Evolutionary conservation across 768 basidiomycete species (phyloP), one percentile per base, ranked within the genome.

Genomic region (Lactarius vividus): DNA sequence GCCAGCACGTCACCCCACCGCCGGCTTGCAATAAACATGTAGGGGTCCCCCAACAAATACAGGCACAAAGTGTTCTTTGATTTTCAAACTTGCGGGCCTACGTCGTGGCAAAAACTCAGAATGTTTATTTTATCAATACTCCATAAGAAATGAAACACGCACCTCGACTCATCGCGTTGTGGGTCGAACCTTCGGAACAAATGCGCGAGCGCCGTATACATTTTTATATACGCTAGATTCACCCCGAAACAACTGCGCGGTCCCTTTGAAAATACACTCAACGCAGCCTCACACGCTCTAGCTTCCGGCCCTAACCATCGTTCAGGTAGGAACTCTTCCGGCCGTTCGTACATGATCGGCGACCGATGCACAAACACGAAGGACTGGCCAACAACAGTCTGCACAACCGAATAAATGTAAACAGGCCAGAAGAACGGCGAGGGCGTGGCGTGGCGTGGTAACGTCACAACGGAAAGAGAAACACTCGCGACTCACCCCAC

Each of bases 241-340:
- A 81, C 77, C 13, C 80, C 81, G 6, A 81, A 63, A 63, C 82
- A 82, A 56, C 77, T 78, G n/a, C 82, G 70, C 7, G 80, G 79
- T 0, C 81, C 82, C 68, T 78, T 80, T 28, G 79, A 79, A 67
- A 83, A 81, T 18, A 77, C 69, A 7, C 80, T 79, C 10, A 82
- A 73, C 62, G 79, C 77, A 29, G 75, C 74, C 20, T 81, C 80
- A 33, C 82, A 76, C 20, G 77, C 73, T 16, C 72, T 70, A 9
- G 77, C 74, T 42, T 77, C 68, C 5, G 73, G 67, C 20, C 73
- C 70, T 2, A 82, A 72, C 82, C 82, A 83, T 29, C 82, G 72
- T 55, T 81, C 79, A 0, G 82, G 81, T 20, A 70, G 59, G 66
- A 83, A 83, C 8, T 35, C 61, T 23, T 72, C 64, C 0, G 82